phyloP scores from a whole-genome alignment of 2,329 filamentous ascomycete genomes.

The Fusarium torulosum region DNA sequence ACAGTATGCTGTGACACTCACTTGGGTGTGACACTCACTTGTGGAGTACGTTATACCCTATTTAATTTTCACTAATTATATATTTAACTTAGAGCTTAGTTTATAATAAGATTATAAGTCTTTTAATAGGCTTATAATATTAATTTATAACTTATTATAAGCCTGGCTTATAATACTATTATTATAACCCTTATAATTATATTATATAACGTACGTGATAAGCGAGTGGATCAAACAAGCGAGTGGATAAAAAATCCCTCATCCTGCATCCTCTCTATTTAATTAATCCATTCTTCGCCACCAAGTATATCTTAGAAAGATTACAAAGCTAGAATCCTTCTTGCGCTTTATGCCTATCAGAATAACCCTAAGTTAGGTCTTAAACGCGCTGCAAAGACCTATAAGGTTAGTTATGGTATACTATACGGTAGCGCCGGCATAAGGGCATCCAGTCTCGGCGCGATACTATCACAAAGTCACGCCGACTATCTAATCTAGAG shows the following conservation, averaged over 20 bases:
- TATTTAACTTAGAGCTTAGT: too few species aligned
- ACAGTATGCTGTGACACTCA: too few species aligned
- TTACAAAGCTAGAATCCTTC: neutral
- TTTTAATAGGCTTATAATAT: too few species aligned
- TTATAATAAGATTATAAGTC: too few species aligned
- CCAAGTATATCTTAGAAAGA: neutral
- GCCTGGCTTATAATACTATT: too few species aligned
- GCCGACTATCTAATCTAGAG: conserved; percentile 29
- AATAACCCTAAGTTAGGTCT: neutral
- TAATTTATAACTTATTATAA: too few species aligned
- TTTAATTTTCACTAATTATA: too few species aligned
- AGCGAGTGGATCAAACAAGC: too few species aligned
- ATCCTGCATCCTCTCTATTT: neutral
- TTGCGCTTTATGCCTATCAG: neutral
- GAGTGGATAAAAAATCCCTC: neutral
- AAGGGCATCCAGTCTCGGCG: conserved; percentile 4
- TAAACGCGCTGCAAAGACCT: neutral
- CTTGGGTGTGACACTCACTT: too few species aligned
- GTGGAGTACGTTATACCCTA: too few species aligned
- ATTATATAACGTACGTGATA: too few species aligned
- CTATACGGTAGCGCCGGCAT: neutral
- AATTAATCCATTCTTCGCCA: neutral
- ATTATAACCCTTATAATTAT: too few species aligned
- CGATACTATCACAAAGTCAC: conserved; percentile 13
- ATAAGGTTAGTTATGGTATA: neutral